Base-by-base conservation (phyloP, 83 land plant species). In the Picea engelmannii region DNA sequence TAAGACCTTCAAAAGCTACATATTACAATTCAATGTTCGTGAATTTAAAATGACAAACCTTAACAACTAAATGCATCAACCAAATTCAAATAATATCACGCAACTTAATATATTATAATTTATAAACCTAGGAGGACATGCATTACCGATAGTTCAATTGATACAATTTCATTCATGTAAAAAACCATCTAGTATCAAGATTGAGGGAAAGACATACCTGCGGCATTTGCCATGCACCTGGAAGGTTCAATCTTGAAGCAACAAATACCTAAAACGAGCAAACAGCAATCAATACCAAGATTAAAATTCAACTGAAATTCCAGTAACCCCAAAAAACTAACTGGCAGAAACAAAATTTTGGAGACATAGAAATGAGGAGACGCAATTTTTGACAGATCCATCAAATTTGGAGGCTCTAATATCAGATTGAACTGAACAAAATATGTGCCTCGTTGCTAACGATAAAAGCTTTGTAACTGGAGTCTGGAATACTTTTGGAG, bases 161-260 rank as follows among this genome's bases (percentile, higher is more conserved):
- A 47, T 73, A 20, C 4, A 38, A 70, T 8, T 70, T 4, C 74
- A 18, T 35, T 70, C 40, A 40, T n/a, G 12, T 52, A 73, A 73
- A 42, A 73, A 73, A 7, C 77, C 24, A 21, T 73, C 4, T 47
- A 47, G 73, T 38, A 27, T 15, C 73, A 9, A 47, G 52, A 47
- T 47, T 47, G 40, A 35, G 15, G 73, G 44, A 38, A 15, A 24
- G 16, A n/a, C 15, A 82, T 89, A 89, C 91, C 89, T 89, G 91
- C 3, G 91, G 91, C 91, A 89, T 89, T 84, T 89, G 91, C 91
- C 91, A 89, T 42, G 87, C 80, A 24, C 79, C 91, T 15, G 91
- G 90, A 78, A 87, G 61, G 82, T 89, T 89, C 70, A 89, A 78
- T 21, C 91, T 81, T 49, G 83, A 73, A 44, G 89, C 91, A 38